Percentiles rank a stretch among this genome's conserved stretches.
These are phyloP conservation scores for Schrenkiella parvula DNA, from an alignment of 345 rosid genomes.

Conservation along the genomic window DNA sequence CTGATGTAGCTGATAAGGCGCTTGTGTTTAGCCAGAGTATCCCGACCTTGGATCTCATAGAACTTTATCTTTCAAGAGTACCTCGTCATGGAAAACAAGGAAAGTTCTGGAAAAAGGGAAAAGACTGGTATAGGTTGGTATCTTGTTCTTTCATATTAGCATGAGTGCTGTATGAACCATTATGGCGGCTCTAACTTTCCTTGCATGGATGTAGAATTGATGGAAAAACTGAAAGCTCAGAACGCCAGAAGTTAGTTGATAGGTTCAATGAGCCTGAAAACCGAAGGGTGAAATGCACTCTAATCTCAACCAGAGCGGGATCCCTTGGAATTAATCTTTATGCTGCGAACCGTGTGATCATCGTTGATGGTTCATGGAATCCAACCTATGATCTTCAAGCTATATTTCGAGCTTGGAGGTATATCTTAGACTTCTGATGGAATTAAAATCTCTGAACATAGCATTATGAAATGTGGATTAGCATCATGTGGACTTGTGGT, in stretches of 20 bases:
- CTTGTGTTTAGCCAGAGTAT: conserved; percentile 99
- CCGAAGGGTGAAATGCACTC: conserved; percentile 84
- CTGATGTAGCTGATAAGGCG: conserved; percentile 78
- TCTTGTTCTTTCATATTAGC: conserved; percentile 1
- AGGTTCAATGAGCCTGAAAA: conserved; percentile 84
- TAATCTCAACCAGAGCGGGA: conserved; percentile 97
- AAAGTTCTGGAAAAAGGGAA: conserved; percentile 92
- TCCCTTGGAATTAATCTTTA: conserved; percentile 96
- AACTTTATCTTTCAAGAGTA: conserved; percentile 80
- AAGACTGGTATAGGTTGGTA: conserved; percentile 98
- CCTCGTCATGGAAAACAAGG: conserved; percentile 66
- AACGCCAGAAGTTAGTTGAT: conserved; percentile 93
- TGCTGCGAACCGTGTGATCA: conserved; percentile 97
- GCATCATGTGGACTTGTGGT: conserved; percentile 17
- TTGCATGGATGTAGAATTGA: conserved; percentile 58
- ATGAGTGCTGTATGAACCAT: background rate
- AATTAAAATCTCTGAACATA: background rate
- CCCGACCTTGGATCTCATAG: conserved; percentile 96
- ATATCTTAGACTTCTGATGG: conserved; percentile 7
- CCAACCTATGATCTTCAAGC: conserved; percentile 99
- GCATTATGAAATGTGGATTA: background rate
- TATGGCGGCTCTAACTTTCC: conserved; percentile 20
- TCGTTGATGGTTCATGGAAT: conserved; percentile 99
- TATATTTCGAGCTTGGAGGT: conserved; percentile 99
- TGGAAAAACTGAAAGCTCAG: conserved; percentile 96